These are phyloP conservation scores for Botryotinia narcissicola DNA, from an alignment of 2,329 filamentous ascomycete species.

Conservation along the genomic window DNA sequence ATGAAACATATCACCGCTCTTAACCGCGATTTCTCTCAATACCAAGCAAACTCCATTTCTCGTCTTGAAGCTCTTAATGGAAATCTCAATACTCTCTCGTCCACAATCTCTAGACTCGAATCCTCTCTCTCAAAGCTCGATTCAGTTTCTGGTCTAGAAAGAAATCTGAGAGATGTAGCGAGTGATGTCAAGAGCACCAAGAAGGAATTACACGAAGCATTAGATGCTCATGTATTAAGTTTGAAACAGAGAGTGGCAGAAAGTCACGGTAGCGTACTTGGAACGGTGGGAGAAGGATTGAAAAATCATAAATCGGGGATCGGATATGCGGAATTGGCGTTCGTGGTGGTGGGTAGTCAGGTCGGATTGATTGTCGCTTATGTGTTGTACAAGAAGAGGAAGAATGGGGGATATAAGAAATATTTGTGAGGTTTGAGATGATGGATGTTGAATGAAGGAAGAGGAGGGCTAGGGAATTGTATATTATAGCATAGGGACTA, in stretches of 20 bases:
- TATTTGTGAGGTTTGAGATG: constrained; percentile 31
- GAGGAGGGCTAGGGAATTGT: neutral
- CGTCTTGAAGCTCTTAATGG: constrained; percentile 25
- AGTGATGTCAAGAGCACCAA: constrained; percentile 58
- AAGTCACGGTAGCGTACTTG: constrained; percentile 28
- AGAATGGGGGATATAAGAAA: constrained; percentile 35
- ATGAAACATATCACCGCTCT: constrained; percentile 66
- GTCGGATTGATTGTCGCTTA: constrained; percentile 31
- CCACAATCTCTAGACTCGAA: constrained; percentile 25
- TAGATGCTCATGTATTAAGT: constrained; percentile 30
- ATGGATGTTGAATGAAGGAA: neutral
- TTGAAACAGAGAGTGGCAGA: constrained; percentile 30
- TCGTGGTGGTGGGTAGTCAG: constrained; percentile 35
- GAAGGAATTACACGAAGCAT: constrained; percentile 43
- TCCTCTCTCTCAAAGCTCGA: constrained; percentile 44
- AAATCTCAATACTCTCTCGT: constrained; percentile 18
- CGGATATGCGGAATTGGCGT: constrained; percentile 20
- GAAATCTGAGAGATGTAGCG: constrained; percentile 53
- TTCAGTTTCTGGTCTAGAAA: constrained; percentile 47
- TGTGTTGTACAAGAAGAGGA: constrained; percentile 37
- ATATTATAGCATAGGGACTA: neutral
- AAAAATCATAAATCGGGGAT: constrained; percentile 13
- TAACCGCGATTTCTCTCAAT: constrained; percentile 54
- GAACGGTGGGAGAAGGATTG: constrained; percentile 22
- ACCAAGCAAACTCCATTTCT: constrained; percentile 52